Percentiles rank a stretch among this genome's conserved stretches.
Conservation (phyloP, 106 monocot genomes). For the Phalaenopsis equestris region DNA sequence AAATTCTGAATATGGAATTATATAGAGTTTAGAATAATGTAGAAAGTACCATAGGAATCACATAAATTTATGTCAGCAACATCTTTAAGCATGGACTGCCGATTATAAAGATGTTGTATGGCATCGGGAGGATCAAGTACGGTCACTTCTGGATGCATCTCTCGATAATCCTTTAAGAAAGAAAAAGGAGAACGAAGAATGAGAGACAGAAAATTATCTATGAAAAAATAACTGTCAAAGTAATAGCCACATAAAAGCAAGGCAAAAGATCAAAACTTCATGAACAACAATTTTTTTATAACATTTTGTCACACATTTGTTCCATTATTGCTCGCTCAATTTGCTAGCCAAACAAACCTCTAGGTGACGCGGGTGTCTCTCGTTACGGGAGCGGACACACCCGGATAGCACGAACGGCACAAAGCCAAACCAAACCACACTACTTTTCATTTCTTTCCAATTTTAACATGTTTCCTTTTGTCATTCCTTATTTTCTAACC, state of each 20-base stretch:
- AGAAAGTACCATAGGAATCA: constrained; percentile 49
- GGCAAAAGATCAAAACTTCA: not conserved
- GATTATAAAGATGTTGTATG: constrained; percentile 71
- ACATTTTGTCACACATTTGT: not conserved
- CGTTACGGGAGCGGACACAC: too few species aligned
- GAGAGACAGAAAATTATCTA: not conserved
- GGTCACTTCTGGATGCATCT: constrained; percentile 86
- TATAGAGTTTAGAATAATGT: not conserved
- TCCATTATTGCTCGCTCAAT: not conserved
- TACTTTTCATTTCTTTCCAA: too few species aligned
- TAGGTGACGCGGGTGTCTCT: not conserved
- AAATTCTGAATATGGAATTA: not conserved
- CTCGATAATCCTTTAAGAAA: constrained; percentile 54
- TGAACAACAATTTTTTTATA: not conserved
- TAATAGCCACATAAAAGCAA: not conserved
- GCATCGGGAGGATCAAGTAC: constrained; percentile 94
- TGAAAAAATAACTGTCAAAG: not conserved
- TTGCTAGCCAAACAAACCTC: not conserved
- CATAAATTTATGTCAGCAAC: constrained; percentile 78
- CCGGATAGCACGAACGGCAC: too few species aligned
- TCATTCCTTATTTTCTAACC: too few species aligned
- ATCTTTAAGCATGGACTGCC: constrained; percentile 92
- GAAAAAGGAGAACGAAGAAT: constrained; percentile 1
- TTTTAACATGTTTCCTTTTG: too few species aligned
- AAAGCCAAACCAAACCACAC: too few species aligned